phyloP scores from a whole-genome alignment of 257 asterid genomes.

The Nicotiana sylvestris region DNA sequence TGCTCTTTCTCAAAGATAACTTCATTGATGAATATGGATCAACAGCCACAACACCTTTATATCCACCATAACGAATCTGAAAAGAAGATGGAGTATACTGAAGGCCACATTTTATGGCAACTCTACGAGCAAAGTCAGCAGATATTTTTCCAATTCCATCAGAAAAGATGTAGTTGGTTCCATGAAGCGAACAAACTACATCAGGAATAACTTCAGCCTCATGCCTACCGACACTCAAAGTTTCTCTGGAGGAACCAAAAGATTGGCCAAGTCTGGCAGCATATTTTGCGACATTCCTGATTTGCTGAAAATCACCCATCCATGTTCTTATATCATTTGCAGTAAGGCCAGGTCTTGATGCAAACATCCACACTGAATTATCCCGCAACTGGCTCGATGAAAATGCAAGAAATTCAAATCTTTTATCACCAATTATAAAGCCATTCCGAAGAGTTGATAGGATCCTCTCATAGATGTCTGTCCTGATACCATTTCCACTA shows the following conservation, averaged over 20 bases:
- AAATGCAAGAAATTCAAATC: slow-evolving; percentile 83
- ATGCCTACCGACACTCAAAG: slow-evolving; percentile 39
- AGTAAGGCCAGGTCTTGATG: slow-evolving; percentile 37
- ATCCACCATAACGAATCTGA: slow-evolving; percentile 87
- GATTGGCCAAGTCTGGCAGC: slow-evolving; percentile 99
- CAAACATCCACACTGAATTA: slow-evolving; percentile 91
- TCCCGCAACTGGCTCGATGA: slow-evolving; percentile 90
- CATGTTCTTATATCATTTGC: slow-evolving; percentile 62
- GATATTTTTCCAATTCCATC: slow-evolving; percentile 96
- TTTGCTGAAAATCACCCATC: slow-evolving; percentile 78
- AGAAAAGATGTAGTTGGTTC: slow-evolving; percentile 51
- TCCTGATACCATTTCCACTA: slow-evolving; percentile 30
- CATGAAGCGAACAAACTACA: slow-evolving; percentile 15
- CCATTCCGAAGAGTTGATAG: slow-evolving; percentile 60
- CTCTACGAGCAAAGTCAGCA: slow-evolving; percentile 51
- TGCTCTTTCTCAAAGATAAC: slow-evolving; percentile 68
- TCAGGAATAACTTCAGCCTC: slow-evolving; percentile 61
- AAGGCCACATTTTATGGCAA: slow-evolving; percentile 69
- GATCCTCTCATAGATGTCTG: slow-evolving; percentile 60
- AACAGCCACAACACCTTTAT: slow-evolving; percentile 85
- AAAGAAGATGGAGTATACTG: slow-evolving; percentile 64
- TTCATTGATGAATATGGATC: slow-evolving; percentile 55
- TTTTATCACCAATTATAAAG: slow-evolving; percentile 61
- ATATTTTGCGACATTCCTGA: slow-evolving; percentile 79
- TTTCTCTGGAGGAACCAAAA: slow-evolving; percentile 79